Percentiles rank a stretch among this genome's conserved stretches.
Evolutionary conservation across 306 rosid species (phyloP).

Genomic region (Begonia loranthoides): DNA sequence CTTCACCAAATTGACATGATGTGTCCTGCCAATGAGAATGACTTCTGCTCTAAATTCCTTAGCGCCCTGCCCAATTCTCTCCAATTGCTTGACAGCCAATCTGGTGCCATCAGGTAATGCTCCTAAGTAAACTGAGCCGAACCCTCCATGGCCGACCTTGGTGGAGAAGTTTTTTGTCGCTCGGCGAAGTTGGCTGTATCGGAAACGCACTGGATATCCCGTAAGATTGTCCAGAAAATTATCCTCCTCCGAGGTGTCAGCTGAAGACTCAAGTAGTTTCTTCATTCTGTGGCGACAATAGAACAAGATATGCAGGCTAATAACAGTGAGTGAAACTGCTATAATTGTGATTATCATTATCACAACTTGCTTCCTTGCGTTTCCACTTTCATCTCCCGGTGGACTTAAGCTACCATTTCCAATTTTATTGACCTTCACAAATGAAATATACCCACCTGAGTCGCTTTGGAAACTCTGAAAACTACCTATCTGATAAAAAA

Average conservation of each 20-base stretch:
- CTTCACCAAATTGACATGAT: constrained; percentile 24
- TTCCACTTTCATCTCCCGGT: not conserved
- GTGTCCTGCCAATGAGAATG: constrained; percentile 17
- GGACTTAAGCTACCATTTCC: not conserved
- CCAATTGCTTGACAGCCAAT: constrained; percentile 28
- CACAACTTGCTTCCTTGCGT: constrained; percentile 15
- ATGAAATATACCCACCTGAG: constrained; percentile 17
- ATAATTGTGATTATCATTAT: constrained; percentile 15
- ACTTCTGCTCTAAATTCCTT: constrained; percentile 29
- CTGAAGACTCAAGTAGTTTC: constrained; percentile 17
- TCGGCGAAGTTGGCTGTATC: constrained; percentile 23
- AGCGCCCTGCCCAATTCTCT: constrained; percentile 18
- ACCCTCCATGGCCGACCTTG: constrained; percentile 47
- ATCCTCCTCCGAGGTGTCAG: constrained; percentile 30
- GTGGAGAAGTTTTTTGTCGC: constrained; percentile 36
- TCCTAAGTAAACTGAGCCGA: constrained; percentile 49
- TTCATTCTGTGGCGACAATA: constrained; percentile 13
- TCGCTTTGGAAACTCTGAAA: constrained; percentile 4
- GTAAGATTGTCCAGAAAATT: constrained; percentile 29
- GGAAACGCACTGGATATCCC: constrained; percentile 31
- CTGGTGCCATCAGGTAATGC: constrained; percentile 27
- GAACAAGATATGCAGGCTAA: constrained; percentile 14
- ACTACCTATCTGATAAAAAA: constrained; percentile 23
- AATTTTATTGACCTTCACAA: constrained; percentile 7
- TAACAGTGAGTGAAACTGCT: constrained; percentile 11